Percentiles rank a stretch among this genome's conserved stretches.
Conservation (phyloP, 306 rosid species). For the Lupinus albus region DNA sequence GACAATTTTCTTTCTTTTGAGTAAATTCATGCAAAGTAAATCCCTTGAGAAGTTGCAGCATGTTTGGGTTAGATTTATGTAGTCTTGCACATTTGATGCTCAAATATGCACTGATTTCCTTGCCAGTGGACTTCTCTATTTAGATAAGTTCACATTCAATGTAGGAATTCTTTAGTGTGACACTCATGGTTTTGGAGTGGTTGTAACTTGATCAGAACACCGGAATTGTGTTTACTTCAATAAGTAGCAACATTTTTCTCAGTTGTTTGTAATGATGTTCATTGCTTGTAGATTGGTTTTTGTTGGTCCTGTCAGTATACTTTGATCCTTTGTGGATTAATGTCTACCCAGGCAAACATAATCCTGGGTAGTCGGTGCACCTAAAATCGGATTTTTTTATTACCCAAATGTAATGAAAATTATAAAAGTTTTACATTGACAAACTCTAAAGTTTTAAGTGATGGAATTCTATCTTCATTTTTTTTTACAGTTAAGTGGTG, state of each 20-base stretch:
- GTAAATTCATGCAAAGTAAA: neutral
- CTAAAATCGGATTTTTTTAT: neutral
- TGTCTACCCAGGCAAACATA: constrained; percentile 12
- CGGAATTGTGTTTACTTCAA: too few species aligned
- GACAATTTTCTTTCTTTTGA: neutral
- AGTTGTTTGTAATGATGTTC: neutral
- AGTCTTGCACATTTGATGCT: neutral
- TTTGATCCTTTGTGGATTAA: neutral
- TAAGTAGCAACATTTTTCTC: neutral
- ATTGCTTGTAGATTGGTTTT: constrained; percentile 2
- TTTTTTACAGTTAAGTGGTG: constrained; percentile 83
- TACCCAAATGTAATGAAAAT: neutral
- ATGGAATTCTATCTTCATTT: constrained; percentile 25
- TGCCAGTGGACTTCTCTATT: too few species aligned
- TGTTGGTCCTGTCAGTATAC: neutral
- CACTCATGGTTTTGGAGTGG: too few species aligned
- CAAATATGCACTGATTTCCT: neutral
- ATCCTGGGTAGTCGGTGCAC: neutral
- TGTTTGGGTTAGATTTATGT: neutral
- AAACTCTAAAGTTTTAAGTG: constrained; percentile 26
- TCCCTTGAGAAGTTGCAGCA: constrained; percentile 1
- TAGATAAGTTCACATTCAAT: too few species aligned
- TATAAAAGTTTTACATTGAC: neutral
- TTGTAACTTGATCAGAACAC: too few species aligned
- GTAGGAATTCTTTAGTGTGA: too few species aligned